Conservation (phyloP, 495 filamentous ascomycete species). For the Choiromyces venosus region DNA sequence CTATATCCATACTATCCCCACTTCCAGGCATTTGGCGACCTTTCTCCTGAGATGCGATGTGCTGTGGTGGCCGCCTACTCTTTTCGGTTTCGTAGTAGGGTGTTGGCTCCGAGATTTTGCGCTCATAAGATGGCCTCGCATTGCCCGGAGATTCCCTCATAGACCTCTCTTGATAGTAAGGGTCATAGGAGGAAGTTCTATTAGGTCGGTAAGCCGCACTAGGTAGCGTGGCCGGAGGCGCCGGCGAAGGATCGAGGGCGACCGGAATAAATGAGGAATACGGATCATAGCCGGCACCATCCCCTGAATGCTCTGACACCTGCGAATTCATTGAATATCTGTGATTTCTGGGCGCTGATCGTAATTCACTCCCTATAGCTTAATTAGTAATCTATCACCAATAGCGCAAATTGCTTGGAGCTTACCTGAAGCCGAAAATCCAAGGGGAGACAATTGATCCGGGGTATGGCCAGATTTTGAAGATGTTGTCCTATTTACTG, state of each 20-base stretch:
- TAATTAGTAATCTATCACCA: neutral
- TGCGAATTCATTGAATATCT: slow-evolving; percentile 65
- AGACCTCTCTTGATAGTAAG: slow-evolving; percentile 22
- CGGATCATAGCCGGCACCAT: slow-evolving; percentile 25
- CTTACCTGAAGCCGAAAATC: slow-evolving; percentile 34
- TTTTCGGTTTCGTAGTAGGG: slow-evolving; percentile 28
- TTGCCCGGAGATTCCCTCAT: slow-evolving; percentile 21
- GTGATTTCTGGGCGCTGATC: slow-evolving; percentile 40
- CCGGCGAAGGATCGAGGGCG: slow-evolving; percentile 76
- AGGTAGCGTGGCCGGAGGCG: slow-evolving; percentile 54
- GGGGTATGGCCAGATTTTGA: slow-evolving; percentile 34
- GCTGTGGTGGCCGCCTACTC: slow-evolving; percentile 51
- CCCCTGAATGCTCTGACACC: slow-evolving; percentile 49
- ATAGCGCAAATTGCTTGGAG: neutral
- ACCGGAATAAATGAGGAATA: slow-evolving; percentile 75
- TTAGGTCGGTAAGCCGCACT: slow-evolving; percentile 39
- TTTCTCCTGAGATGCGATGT: slow-evolving; percentile 90
- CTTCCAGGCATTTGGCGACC: slow-evolving; percentile 51
- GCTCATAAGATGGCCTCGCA: slow-evolving; percentile 26
- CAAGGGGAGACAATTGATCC: slow-evolving; percentile 38
- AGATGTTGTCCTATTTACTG: slow-evolving; percentile 23
- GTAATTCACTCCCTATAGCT: slow-evolving; percentile 28
- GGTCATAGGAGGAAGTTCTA: slow-evolving; percentile 35
- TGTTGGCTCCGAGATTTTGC: slow-evolving; percentile 20
- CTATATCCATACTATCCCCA: slow-evolving; percentile 28